phyloP scores from a whole-genome alignment of 2,329 filamentous ascomycete species.

The Drechslerella stenobrocha region DNA sequence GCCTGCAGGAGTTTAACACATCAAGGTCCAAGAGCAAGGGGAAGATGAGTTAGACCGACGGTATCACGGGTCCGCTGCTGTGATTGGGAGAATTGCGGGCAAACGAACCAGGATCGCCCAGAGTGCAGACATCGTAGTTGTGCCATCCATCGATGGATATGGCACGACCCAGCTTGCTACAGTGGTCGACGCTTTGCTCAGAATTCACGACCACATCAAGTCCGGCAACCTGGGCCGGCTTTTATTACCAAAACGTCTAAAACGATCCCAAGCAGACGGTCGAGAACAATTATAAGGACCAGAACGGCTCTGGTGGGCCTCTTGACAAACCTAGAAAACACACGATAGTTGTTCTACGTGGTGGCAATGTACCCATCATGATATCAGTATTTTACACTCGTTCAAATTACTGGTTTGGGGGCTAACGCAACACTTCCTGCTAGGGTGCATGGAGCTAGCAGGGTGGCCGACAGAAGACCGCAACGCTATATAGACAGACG shows the following conservation, averaged over 20 bases:
- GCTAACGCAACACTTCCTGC: too few species aligned
- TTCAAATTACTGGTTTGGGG: too few species aligned
- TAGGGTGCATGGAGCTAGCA: too few species aligned
- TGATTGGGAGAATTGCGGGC: constrained; percentile 9
- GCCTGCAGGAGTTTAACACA: too few species aligned
- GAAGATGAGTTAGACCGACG: neutral
- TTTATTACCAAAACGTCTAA: neutral
- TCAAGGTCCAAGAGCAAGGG: constrained; percentile 4
- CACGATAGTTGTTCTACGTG: neutral
- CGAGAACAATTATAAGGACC: neutral
- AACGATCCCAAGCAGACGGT: neutral
- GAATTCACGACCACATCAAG: constrained; percentile 15
- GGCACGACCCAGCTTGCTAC: neutral
- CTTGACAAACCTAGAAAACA: too few species aligned
- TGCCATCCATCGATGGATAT: neutral
- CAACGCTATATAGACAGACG: too few species aligned
- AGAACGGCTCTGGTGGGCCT: too few species aligned
- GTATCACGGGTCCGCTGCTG: constrained; percentile 2
- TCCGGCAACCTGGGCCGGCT: neutral
- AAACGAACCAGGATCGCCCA: constrained; percentile 6
- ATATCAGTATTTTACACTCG: too few species aligned
- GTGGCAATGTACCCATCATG: too few species aligned
- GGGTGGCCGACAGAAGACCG: too few species aligned
- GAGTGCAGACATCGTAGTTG: constrained; percentile 3
- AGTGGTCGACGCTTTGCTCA: neutral